Conservation (phyloP, 176 grass and related monocot genomes). For the Tillandsia fasciculata region DNA sequence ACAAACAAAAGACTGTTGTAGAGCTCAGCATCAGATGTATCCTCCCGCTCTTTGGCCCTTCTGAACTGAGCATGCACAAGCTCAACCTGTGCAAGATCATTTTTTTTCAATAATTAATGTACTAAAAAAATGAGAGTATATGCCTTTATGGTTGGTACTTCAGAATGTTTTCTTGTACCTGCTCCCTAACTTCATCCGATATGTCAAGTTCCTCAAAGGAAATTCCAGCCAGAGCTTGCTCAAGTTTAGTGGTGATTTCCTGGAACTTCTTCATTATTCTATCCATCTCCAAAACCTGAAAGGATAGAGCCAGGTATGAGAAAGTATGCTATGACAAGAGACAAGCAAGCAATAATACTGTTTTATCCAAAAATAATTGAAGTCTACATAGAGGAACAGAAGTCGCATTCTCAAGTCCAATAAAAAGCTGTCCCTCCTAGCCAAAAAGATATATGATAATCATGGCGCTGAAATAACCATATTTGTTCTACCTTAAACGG, state of each 20-base stretch:
- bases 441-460: too few relatives aligned
- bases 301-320: not conserved
- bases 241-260: constrained; percentile 66
- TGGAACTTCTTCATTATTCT: constrained; percentile 60
- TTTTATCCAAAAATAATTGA: too few relatives aligned
- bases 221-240: constrained; percentile 55
- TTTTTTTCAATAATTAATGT: not conserved
- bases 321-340: not conserved
- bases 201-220: constrained; percentile 78
- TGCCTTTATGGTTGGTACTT: not conserved
- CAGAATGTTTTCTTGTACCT: constrained; percentile 40
- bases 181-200: constrained; percentile 95
- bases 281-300: constrained; percentile 80
- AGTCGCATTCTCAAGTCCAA: too few relatives aligned
- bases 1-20: constrained; percentile 62
- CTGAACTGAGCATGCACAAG: constrained; percentile 78
- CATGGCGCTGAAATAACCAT: too few relatives aligned
- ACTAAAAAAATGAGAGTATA: not conserved
- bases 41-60: constrained; percentile 84
- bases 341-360: not conserved
- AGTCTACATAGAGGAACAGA: too few relatives aligned
- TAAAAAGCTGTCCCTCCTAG: too few relatives aligned
- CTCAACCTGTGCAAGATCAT: constrained; percentile 52
- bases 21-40: constrained; percentile 55
- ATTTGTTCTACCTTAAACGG: too few relatives aligned